Base-by-base conservation (phyloP, 2,329 filamentous ascomycete genomes). In the Cladobotryum mycophilum region DNA sequence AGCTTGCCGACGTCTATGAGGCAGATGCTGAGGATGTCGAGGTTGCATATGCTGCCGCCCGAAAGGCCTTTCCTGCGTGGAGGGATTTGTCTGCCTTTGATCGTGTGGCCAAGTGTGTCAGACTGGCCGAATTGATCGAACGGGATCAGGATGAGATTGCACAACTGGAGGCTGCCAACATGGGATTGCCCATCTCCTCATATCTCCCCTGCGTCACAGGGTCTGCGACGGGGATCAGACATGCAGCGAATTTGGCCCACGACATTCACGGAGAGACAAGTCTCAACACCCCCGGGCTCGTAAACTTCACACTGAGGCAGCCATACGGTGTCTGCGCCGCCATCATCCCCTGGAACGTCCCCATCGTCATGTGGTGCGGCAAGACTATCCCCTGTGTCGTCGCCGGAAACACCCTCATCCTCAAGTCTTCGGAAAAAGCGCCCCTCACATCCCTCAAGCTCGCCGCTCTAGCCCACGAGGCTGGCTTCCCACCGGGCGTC, bases 301-400 rank as follows among this genome's bases (percentile, higher is more conserved):
- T 78, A 13, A 73, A 62, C 48, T 61, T 79, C 63, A 72, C 72
- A 14, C 57, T 76, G 0, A 67, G 88, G 86, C 70, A 88, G 62
- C 85, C 85, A 2, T 70, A 88, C 35, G 85, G 86, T 40, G 85
- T 89, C 1, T 85, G 84, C 53, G 85, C 76, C 2, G 72, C 73
- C 61, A 87, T 89, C 49, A 86, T 87, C 48, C 84, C 85, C 0
- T 89, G 85, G 85, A 89, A 89, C 64, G 87, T 83, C 54, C 85
- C 85, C 81, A 50, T 46, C 25, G 30, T 50, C 18, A 50, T 50
- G 43, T 50, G 48, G 48, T 50, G 48, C 35, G 48, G 48, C 17
- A 89, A 89, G 61, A 74, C 89, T 3, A 85, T 83, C 6, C 86
- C 86, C 12, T 80, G 80, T 5, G 61, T 84, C 33, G 79, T 80